Evolutionary conservation across 1,284 basidiomycete species (phyloP).

Genomic region (Flammula alnicola): DNA sequence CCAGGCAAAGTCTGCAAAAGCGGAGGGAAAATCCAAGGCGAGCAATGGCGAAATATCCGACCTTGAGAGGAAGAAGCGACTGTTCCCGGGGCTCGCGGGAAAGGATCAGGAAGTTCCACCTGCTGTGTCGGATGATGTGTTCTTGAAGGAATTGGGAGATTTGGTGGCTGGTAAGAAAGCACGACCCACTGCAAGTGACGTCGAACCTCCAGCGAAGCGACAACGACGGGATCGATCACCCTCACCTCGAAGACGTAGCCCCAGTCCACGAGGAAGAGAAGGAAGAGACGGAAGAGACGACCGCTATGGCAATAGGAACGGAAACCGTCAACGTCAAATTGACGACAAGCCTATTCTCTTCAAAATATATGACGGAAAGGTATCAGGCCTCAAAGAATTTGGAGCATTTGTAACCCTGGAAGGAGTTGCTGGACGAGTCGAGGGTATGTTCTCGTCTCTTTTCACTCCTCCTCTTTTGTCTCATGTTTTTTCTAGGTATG

Average conservation of each 20-base stretch:
- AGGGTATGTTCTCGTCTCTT: conserved; percentile 65
- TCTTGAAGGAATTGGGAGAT: conserved; percentile 84
- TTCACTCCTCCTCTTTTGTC: conserved; percentile 16
- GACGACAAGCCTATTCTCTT: conserved; percentile 90
- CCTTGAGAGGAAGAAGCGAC: conserved; percentile 75
- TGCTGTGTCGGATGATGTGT: conserved; percentile 62
- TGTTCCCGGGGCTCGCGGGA: conserved; percentile 93
- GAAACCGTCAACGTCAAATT: conserved; percentile 47
- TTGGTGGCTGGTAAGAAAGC: conserved; percentile 79
- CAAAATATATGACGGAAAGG: conserved; percentile 93
- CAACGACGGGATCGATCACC: conserved; percentile 54
- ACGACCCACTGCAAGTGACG: conserved; percentile 47
- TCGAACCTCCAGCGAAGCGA: conserved; percentile 59
- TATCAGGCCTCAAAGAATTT: conserved; percentile 91
- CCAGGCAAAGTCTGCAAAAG: conserved; percentile 41
- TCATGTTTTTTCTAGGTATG: conserved; percentile 65
- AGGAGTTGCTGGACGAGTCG: conserved; percentile 82
- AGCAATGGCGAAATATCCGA: conserved; percentile 52
- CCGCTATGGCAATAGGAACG: conserved; percentile 42
- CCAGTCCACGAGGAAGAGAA: conserved; percentile 59
- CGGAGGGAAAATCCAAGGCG: conserved; percentile 46
- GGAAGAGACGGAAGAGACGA: background rate
- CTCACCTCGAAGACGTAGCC: conserved; percentile 52
- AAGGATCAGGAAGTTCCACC: conserved; percentile 73
- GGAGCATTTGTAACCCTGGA: conserved; percentile 93